Conservation (phyloP, 2,329 filamentous ascomycete species). For the Xylogone sp. region DNA sequence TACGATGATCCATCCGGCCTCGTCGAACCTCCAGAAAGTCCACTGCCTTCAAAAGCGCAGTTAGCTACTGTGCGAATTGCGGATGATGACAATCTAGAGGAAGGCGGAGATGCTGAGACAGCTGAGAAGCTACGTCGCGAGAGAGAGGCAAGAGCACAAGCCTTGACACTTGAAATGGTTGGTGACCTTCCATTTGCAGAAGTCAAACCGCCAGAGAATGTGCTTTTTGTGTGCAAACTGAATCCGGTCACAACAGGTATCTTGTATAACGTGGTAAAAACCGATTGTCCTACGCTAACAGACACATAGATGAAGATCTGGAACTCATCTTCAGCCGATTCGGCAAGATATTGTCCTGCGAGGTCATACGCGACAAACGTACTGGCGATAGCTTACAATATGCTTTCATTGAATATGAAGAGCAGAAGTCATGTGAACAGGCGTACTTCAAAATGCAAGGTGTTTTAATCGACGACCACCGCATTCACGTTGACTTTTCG, state of each 20-base stretch:
- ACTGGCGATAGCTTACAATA: constrained; percentile 96
- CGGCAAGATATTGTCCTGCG: constrained; percentile 89
- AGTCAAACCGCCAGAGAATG: constrained; percentile 94
- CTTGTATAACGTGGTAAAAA: constrained; percentile 8
- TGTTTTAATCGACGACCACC: constrained; percentile 92
- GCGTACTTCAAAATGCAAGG: constrained; percentile 99
- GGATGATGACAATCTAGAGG: constrained; percentile 78
- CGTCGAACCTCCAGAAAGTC: constrained; percentile 73
- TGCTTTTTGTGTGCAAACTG: constrained; percentile 96
- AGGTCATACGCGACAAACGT: constrained; percentile 90
- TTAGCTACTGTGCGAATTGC: constrained; percentile 88
- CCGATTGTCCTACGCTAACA: neutral
- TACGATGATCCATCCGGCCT: constrained; percentile 78
- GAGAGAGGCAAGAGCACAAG: constrained; percentile 88
- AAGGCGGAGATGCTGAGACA: constrained; percentile 72
- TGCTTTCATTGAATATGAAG: constrained; percentile 94
- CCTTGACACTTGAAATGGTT: constrained; percentile 94
- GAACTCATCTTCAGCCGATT: constrained; percentile 97
- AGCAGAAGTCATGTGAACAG: constrained; percentile 87
- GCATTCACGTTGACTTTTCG: constrained; percentile 98
- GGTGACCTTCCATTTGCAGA: constrained; percentile 96
- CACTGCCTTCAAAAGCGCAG: constrained; percentile 77
- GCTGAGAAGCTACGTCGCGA: constrained; percentile 78
- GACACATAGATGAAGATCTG: constrained; percentile 70
- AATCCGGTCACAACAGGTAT: constrained; percentile 84